These are phyloP conservation scores for Sphagnum contortum DNA, from an alignment of 225 moss, liverwort and hornwort genomes.

Conservation along the genomic window DNA sequence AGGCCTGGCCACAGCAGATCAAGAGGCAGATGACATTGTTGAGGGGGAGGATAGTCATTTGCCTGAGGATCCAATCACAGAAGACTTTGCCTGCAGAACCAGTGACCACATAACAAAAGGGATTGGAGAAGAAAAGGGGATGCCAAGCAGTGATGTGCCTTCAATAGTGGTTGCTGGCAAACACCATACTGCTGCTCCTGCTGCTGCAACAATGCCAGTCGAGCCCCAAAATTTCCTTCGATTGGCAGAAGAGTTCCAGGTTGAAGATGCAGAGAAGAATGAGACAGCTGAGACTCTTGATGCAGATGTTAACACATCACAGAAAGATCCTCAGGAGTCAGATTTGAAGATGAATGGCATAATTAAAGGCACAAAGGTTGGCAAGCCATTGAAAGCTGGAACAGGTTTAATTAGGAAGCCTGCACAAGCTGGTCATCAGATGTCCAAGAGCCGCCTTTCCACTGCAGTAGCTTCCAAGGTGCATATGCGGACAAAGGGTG, in stretches of 20 bases:
- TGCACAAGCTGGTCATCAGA: slow-evolving; percentile 18
- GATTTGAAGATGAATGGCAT: slow-evolving; percentile 7
- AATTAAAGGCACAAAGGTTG: slow-evolving; percentile 8
- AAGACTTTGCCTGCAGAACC: slow-evolving; percentile 9
- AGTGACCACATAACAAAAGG: slow-evolving; percentile 33
- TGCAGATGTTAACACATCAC: slow-evolving; percentile 16
- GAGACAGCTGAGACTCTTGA: slow-evolving; percentile 18
- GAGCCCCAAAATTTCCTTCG: slow-evolving; percentile 46
- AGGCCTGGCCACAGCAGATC: slow-evolving; percentile 30
- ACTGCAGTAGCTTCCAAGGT: slow-evolving; percentile 15
- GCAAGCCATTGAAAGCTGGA: slow-evolving; percentile 10
- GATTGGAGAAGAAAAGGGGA: slow-evolving; percentile 32
- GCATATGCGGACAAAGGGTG: slow-evolving; percentile 23
- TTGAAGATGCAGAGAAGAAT: slow-evolving; percentile 19
- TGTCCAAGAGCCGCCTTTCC: slow-evolving; percentile 35
- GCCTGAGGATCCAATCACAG: slow-evolving; percentile 28
- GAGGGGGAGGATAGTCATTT: slow-evolving; percentile 3
- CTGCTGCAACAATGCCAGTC: slow-evolving; percentile 7
- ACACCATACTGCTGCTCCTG: not conserved
- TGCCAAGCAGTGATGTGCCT: slow-evolving; percentile 13
- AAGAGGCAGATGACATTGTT: slow-evolving; percentile 11
- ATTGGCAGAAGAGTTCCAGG: slow-evolving; percentile 62
- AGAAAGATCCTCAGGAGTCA: slow-evolving; percentile 11
- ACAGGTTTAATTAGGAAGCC: slow-evolving; percentile 28
- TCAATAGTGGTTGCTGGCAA: slow-evolving; percentile 5